A percentile compares a stretch with the other conserved stretches of the same genome.
phyloP scores from a whole-genome alignment of 495 filamentous ascomycete species.

The Penicillium paxilli region DNA sequence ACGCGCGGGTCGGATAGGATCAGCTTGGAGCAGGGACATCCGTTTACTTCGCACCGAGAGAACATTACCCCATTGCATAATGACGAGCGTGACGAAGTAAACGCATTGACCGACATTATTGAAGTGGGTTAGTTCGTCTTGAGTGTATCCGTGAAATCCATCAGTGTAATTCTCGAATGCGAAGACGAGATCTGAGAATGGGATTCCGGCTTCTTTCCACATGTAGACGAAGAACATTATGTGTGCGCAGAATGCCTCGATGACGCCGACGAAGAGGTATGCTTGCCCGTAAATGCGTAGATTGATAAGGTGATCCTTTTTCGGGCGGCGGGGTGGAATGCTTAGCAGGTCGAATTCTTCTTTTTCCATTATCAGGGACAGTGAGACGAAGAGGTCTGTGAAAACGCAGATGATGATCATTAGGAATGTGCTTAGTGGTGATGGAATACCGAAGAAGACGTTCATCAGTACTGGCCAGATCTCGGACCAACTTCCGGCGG shows the following conservation, averaged over 20 bases:
- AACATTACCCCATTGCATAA: conserved; percentile 54
- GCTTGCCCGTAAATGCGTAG: conserved; percentile 50
- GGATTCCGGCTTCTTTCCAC: conserved; percentile 45
- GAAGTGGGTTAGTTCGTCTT: conserved; percentile 41
- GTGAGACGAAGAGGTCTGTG: conserved; percentile 60
- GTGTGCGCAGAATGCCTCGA: conserved; percentile 49
- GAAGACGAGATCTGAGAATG: conserved; percentile 43
- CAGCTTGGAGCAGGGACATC: conserved; percentile 50
- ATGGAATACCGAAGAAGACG: conserved; percentile 69
- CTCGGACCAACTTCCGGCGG: conserved; percentile 69
- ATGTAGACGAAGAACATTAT: conserved; percentile 55
- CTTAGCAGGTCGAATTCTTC: conserved; percentile 70
- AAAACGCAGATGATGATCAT: conserved; percentile 76
- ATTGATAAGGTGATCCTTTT: conserved; percentile 59
- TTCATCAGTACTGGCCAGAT: conserved; percentile 76
- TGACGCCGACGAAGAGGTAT: conserved; percentile 52
- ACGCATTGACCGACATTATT: conserved; percentile 58
- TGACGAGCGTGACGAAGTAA: conserved; percentile 73
- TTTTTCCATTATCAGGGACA: conserved; percentile 65
- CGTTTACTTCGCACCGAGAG: conserved; percentile 50
- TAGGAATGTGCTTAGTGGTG: conserved; percentile 65
- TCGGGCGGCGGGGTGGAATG: conserved; percentile 61
- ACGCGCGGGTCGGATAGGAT: conserved; percentile 46
- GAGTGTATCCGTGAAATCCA: conserved; percentile 49
- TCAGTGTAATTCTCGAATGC: conserved; percentile 46